Conservation (phyloP, 257 asterid species). For the Nicotiana paniculata region DNA sequence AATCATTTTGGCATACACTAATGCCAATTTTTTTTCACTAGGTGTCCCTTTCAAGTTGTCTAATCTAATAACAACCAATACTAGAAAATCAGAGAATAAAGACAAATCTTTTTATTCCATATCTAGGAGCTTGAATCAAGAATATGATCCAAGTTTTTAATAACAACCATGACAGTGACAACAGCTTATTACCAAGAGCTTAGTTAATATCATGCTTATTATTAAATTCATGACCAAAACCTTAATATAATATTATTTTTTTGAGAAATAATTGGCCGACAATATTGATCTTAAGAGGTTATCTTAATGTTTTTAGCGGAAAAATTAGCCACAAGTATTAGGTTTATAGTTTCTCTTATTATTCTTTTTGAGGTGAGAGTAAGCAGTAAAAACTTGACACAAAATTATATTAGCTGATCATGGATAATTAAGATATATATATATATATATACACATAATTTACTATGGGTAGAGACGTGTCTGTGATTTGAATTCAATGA, state of each 20-base stretch:
- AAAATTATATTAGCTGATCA: too few relatives aligned
- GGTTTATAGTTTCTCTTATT: neutral
- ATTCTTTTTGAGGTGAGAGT: neutral
- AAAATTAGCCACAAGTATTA: neutral
- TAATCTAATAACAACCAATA: neutral
- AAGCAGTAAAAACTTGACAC: too few relatives aligned
- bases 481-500: too few relatives aligned
- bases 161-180: conserved; percentile 4
- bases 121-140: conserved; percentile 7
- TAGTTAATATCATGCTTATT: neutral
- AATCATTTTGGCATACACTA: neutral
- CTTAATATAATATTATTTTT: neutral
- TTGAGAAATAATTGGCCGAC: neutral
- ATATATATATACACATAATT: too few relatives aligned
- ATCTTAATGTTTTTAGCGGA: neutral
- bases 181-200: neutral
- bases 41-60: neutral
- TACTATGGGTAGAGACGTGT: too few relatives aligned
- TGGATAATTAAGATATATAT: too few relatives aligned
- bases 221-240: neutral
- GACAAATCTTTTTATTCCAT: neutral
- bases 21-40: neutral
- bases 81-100: neutral
- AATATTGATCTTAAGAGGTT: neutral
- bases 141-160: neutral